Percentiles rank a stretch among this genome's conserved stretches.
These are phyloP conservation scores for Spergularia bocconei DNA, from an alignment of 148 eudicot genomes.

Conservation along the genomic window DNA sequence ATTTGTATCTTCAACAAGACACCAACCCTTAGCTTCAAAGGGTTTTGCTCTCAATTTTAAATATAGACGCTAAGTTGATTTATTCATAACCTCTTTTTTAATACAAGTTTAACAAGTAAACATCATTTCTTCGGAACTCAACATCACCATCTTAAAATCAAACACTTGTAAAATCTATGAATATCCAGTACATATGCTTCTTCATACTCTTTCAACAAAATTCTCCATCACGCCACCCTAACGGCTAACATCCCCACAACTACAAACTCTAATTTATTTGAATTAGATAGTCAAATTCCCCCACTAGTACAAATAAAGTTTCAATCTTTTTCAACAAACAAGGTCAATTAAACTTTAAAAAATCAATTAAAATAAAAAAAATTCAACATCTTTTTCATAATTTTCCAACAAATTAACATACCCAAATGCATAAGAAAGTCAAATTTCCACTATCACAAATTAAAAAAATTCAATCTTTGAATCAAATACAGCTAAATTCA, in stretches of 20 bases:
- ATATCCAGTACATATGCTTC: too few relatives aligned
- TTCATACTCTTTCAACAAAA: neutral
- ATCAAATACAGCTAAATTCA: neutral
- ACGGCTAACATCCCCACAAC: neutral
- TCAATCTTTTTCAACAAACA: slow-evolving; percentile 3
- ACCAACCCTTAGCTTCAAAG: neutral
- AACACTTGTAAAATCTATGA: neutral
- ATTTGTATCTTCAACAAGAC: too few relatives aligned
- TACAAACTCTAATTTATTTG: neutral
- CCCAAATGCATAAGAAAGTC: neutral
- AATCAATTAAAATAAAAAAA: neutral
- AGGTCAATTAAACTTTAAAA: neutral
- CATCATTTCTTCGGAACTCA: neutral
- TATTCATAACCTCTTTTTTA: neutral
- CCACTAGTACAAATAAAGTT: neutral
- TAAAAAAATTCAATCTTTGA: slow-evolving; percentile 2
- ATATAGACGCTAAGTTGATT: too few relatives aligned
- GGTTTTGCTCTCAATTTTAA: neutral
- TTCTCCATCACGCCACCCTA: neutral
- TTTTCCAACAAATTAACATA: neutral
- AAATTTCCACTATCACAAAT: neutral
- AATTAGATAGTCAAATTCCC: slow-evolving; percentile 7
- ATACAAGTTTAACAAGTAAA: neutral
- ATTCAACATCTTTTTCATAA: neutral
- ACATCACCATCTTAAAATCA: neutral